A percentile compares a stretch with the other conserved stretches of the same genome.
Evolutionary conservation across 2,329 filamentous ascomycete genomes (phyloP).

Genomic region (Diaporthe destruens): DNA sequence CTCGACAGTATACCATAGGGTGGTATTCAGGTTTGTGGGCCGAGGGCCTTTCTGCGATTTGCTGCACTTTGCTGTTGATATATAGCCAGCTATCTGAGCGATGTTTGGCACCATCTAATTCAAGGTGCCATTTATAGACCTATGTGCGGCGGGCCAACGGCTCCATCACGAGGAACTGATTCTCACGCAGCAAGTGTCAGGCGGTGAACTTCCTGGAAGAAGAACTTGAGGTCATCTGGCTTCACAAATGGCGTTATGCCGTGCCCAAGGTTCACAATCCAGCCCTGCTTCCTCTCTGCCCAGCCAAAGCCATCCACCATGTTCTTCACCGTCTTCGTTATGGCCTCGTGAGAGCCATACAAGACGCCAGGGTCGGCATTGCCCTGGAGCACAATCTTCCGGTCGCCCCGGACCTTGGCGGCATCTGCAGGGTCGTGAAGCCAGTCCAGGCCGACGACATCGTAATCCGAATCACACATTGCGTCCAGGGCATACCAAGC

Average conservation of each 20-base stretch:
- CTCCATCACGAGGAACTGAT: background rate
- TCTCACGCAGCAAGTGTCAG: constrained; percentile 60
- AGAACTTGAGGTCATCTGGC: constrained; percentile 92
- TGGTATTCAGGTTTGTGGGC: constrained; percentile 39
- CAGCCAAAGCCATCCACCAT: constrained; percentile 90
- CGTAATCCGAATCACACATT: constrained; percentile 88
- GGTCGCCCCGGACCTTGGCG: constrained; percentile 80
- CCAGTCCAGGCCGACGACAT: constrained; percentile 97
- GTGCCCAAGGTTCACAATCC: constrained; percentile 97
- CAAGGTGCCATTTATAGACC: background rate
- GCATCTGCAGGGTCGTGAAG: constrained; percentile 89
- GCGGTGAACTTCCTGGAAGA: constrained; percentile 91
- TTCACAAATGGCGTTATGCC: constrained; percentile 96
- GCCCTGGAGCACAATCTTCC: constrained; percentile 85
- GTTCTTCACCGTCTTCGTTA: constrained; percentile 83
- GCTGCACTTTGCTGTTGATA: constrained; percentile 24
- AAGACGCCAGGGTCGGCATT: constrained; percentile 95
- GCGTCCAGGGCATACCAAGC: constrained; percentile 95
- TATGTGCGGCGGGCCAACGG: background rate
- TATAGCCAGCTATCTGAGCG: background rate
- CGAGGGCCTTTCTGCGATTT: constrained; percentile 21
- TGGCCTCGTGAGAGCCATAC: constrained; percentile 85
- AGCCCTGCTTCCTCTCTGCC: constrained; percentile 83
- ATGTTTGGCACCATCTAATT: background rate
- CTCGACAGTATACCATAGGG: constrained; percentile 43